Conservation (phyloP, 2,329 filamentous ascomycete genomes). For the Penicillium sp. region DNA sequence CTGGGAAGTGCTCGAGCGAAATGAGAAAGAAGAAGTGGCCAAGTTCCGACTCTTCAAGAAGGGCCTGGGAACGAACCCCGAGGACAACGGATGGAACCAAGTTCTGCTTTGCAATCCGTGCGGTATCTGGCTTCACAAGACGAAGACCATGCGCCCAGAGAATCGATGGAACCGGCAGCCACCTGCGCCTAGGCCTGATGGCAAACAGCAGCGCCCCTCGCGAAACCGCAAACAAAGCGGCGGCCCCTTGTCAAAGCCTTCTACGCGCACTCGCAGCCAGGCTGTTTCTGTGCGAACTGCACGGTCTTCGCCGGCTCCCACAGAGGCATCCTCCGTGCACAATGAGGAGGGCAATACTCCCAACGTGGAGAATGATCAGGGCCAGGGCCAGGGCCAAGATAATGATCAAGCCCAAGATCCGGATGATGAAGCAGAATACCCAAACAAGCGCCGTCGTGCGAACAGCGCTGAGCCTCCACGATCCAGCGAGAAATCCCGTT, state of each 20-base stretch:
- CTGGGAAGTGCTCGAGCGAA: slow-evolving; percentile 67
- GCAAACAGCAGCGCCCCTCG: slow-evolving; percentile 44
- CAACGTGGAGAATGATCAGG: slow-evolving; percentile 35
- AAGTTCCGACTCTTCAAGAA: slow-evolving; percentile 77
- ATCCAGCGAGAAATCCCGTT: slow-evolving; percentile 35
- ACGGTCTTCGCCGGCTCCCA: slow-evolving; percentile 43
- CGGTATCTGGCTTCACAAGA: slow-evolving; percentile 91
- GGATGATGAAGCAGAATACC: slow-evolving; percentile 34
- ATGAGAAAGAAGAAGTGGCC: slow-evolving; percentile 63
- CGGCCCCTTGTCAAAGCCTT: slow-evolving; percentile 37
- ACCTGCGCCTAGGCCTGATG: slow-evolving; percentile 35
- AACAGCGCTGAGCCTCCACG: slow-evolving; percentile 51
- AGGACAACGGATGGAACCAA: slow-evolving; percentile 72
- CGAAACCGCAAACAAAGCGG: slow-evolving; percentile 35
- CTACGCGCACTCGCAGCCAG: slow-evolving; percentile 37
- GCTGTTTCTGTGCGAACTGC: slow-evolving; percentile 32
- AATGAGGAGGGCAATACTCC: slow-evolving; percentile 41
- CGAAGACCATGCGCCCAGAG: slow-evolving; percentile 77
- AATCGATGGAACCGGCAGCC: slow-evolving; percentile 73
- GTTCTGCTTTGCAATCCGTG: slow-evolving; percentile 91
- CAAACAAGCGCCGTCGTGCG: slow-evolving; percentile 47
- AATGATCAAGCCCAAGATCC: slow-evolving; percentile 23
- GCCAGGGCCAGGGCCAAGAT: slow-evolving; percentile 33
- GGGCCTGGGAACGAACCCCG: slow-evolving; percentile 55
- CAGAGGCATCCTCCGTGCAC: slow-evolving; percentile 41